Evolutionary conservation across 129 eudicot species (phyloP), one percentile per base, ranked within the genome.

Genomic region (Artemisia annua): DNA sequence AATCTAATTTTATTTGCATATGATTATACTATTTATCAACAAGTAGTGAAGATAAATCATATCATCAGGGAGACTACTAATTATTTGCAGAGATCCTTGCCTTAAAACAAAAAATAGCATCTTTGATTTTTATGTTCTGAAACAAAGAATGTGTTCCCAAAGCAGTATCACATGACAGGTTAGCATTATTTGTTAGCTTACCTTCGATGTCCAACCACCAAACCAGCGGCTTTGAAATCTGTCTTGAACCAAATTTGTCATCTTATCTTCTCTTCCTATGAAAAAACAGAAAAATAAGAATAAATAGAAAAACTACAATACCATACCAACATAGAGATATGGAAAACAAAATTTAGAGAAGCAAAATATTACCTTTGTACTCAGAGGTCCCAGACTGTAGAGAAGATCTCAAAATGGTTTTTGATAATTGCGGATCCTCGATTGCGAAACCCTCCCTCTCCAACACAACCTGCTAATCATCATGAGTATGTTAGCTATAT

Each of bases 141-240:
- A 30, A 30, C 26, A 69, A 39, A 35, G 10, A 16, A 58, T 20
- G 64, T 58, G 48, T 28, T 28, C 48, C 44, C 66, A 4, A 10
- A 53, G 18, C 11, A 50, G 70, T 17, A 76, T 39, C 46, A 39
- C 46, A 39, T 39, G 46, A 39, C 46, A 39, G 46, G 46, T 7
- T 2, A 39, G 11, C 46, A 39, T 39, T 39, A 39, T 39, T 39
- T 39, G 46, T 39, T 39, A 39, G 46, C 83, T 84, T 60, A 86
- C 97, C 86, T 84, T 83, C 66, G 67, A 61, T 57, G 87, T 60
- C 97, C 97, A 91, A 78, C 96, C 96, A 82, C 97, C 97, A 54
- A 86, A 77, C 97, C 97, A 91, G 46, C 96, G 97, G 77, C 97
- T 91, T 62, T 81, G 81, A 72, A 86, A 91, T 67, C 74, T 70